Conservation (phyloP, 257 asterid species). For the Scutellaria minor region DNA sequence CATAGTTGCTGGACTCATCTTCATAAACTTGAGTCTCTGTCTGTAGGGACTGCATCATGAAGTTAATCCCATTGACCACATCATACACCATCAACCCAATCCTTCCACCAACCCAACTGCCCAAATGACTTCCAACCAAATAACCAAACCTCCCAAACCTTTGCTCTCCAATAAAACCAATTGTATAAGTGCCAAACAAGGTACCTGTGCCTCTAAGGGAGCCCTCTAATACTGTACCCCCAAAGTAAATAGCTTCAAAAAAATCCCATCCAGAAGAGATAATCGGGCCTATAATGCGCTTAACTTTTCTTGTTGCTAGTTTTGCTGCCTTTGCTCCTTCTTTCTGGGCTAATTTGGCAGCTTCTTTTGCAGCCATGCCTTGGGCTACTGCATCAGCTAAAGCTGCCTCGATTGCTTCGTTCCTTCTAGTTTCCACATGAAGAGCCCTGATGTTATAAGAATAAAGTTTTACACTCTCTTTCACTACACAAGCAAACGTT, state of each 20-base stretch:
- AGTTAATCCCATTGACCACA: constrained; percentile 70
- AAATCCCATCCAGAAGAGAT: constrained; percentile 97
- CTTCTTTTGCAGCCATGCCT: constrained; percentile 74
- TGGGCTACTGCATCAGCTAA: constrained; percentile 75
- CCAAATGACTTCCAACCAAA: constrained; percentile 85
- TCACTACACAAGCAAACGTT: constrained; percentile 78
- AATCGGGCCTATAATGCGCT: constrained; percentile 91
- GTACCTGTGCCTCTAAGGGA: constrained; percentile 90
- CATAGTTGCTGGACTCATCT: constrained; percentile 47
- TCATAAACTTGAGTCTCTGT: constrained; percentile 45
- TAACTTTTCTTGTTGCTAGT: constrained; percentile 72
- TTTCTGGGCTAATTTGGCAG: constrained; percentile 73
- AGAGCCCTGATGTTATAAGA: constrained; percentile 60
- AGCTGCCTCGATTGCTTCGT: constrained; percentile 76
- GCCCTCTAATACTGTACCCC: constrained; percentile 92
- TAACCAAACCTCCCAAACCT: constrained; percentile 88
- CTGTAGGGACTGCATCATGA: constrained; percentile 49
- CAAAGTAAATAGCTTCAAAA: constrained; percentile 84
- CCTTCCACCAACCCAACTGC: constrained; percentile 96
- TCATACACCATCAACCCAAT: constrained; percentile 92
- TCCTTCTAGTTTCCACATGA: constrained; percentile 77
- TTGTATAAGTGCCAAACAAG: constrained; percentile 70
- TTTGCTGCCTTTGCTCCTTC: constrained; percentile 96
- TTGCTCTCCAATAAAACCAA: constrained; percentile 77
- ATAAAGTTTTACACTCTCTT: constrained; percentile 92